A percentile compares a stretch with the other conserved stretches of the same genome.
Evolutionary conservation across 31 red algal genomes (phyloP).

Genomic region (Odonthalia washingtoniensis): DNA sequence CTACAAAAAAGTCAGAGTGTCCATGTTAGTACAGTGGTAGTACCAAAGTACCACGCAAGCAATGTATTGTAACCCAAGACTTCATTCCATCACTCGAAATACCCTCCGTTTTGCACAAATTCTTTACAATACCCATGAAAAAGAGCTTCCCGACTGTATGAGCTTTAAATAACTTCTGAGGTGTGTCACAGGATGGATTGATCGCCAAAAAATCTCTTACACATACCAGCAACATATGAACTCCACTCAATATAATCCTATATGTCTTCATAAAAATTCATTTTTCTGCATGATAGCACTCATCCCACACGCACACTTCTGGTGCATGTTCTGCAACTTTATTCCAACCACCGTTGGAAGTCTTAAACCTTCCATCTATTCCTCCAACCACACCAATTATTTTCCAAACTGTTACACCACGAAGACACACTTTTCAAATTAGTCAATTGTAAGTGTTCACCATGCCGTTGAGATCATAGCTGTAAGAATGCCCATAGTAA

Average conservation of each 20-base stretch:
- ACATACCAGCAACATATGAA: too few species aligned
- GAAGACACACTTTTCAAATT: slow-evolving; percentile 14
- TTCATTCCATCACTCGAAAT: neutral
- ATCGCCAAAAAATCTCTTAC: neutral
- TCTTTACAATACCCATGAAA: slow-evolving; percentile 34
- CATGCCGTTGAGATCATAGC: slow-evolving; percentile 31
- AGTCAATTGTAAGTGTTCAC: neutral
- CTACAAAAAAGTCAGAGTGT: neutral
- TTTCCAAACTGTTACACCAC: slow-evolving; percentile 10
- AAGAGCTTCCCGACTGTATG: neutral
- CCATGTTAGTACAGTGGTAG: slow-evolving; percentile 3
- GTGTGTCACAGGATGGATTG: neutral
- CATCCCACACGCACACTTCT: neutral
- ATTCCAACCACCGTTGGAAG: neutral
- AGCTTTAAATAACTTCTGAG: neutral
- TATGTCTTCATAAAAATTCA: neutral
- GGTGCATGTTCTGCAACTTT: neutral
- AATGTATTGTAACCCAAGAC: slow-evolving; percentile 11
- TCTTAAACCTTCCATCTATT: neutral
- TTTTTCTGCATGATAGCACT: neutral
- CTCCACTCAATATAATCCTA: neutral
- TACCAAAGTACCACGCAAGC: slow-evolving; percentile 7
- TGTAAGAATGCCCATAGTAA: slow-evolving; percentile 16
- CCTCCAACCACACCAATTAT: slow-evolving; percentile 26
- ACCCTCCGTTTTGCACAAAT: slow-evolving; percentile 9